Base-by-base conservation (phyloP, 2,329 filamentous ascomycete genomes). In the Aspergillus arachidicola region DNA sequence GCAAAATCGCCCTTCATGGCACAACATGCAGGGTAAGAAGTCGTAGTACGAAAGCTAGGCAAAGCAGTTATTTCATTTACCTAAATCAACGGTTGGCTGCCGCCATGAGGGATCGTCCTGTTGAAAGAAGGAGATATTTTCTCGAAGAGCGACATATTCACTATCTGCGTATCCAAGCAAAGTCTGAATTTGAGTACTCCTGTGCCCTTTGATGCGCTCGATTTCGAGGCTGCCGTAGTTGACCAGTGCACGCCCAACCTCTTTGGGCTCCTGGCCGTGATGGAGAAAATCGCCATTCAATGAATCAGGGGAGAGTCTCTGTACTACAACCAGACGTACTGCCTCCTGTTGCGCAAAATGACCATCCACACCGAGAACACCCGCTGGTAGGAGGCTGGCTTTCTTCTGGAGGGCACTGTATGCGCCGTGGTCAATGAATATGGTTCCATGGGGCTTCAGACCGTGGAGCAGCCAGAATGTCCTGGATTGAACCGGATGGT, bases 391-490 rank as follows among this genome's bases (percentile, higher is more conserved):
- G 2, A 99, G 86, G 4, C 93, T 92, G 0, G 94, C 93, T 80
- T 96, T 96, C 73, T 89, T 88, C 19, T 88, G 81, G 3, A 98
- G 85, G 0, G 94, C 95, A 38, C 85, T 83, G 79, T 93, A 89
- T 4, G 94, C 94, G 48, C 95, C 95, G n/a, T 87, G 82, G 81
- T 99, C 95, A 71, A 99, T 96, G 80, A 92, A 98, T 30, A 99
- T 76, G 2, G 91, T 96, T 16, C 95, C 95, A 72, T 96, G 94
- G 0, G 95, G 93, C 28, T 90, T 89, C 12, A 97, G 87, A 11
- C 94, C 95, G 78, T 99, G 93, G 0, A 98, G 85, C 56, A 99
- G 89, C 95, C 95, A 99, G 84, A 99, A 98, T 75, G 95, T 93
- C 65, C 94, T 90, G 76, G 97, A 95, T 61, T 93, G 89, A 64